Percentiles rank a stretch among this genome's conserved stretches.
These are phyloP conservation scores for Aurantiochytrium sp. DNA, from an alignment of 108 stramenopile genomes.

Conservation along the genomic window DNA sequence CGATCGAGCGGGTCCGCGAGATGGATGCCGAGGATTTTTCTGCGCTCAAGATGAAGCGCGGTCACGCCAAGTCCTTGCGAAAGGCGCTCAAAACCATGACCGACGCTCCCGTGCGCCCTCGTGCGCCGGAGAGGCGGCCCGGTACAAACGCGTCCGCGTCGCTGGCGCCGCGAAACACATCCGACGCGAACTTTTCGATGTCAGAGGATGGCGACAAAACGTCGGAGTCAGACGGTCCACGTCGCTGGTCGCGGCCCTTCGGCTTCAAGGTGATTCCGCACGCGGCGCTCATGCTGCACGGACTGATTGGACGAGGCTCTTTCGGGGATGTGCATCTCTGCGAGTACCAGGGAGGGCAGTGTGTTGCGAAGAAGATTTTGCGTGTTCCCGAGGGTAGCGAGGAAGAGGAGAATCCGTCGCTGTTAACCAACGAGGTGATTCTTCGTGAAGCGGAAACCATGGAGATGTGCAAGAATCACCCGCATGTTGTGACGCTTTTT, in stretches of 20 bases:
- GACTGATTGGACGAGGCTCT: background rate
- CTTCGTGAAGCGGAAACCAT: background rate
- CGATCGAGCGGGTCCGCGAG: background rate
- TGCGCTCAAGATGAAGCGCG: background rate
- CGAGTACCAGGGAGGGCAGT: background rate
- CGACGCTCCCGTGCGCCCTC: background rate
- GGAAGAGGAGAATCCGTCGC: background rate
- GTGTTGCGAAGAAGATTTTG: background rate
- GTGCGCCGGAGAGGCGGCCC: background rate
- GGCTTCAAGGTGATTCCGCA: slow-evolving; percentile 20
- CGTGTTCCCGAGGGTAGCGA: background rate
- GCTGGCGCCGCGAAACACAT: background rate
- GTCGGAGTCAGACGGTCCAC: no score
- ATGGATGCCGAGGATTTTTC: background rate
- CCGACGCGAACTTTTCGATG: no score
- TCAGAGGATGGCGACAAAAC: no score
- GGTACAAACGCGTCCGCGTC: background rate
- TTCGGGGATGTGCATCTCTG: background rate
- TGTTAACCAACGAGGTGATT: background rate
- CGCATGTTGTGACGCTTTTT: background rate
- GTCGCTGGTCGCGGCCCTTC: no score
- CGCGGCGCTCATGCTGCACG: slow-evolving; percentile 6
- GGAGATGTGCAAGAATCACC: background rate
- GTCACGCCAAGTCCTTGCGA: background rate
- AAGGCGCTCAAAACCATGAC: background rate